Base-by-base conservation (phyloP, 805 yeast species). In the Metschnikowia lochheadii region DNA sequence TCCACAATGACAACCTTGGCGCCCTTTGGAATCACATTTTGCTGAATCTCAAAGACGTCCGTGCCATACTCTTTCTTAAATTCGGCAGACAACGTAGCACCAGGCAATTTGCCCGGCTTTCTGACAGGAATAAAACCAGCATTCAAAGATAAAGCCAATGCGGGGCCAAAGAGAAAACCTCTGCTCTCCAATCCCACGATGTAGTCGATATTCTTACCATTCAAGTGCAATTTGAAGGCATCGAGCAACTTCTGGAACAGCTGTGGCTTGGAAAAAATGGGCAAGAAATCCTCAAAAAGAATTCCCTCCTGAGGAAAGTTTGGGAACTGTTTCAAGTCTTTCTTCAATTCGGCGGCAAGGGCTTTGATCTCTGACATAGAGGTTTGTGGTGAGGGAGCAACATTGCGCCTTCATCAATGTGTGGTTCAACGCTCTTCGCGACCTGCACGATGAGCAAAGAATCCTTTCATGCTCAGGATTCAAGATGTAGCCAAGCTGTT, bases 141-240 rank as follows among this genome's bases (percentile, higher is more conserved):
- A 55, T 85, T 84, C 51, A 94, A 70, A 49, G 88, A 92, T 56
- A 94, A 78, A 7, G 99, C 99, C 59, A 94, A 77, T 34, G 98
- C 76, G 41, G 99, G 99, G 13, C 98, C 99, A 63, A 94, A 92
- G 51, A 94, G 76, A 68, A 94, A 94, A 3, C 99, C 99, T 70
- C 99, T 85, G 45, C 97, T 87, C 70, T 94, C 99, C 58, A 94
- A 79, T 43, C 98, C 99, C 46, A 94, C 89, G 53, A 94, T 78
- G 65, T 86, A 92, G 65, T 94, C 97, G 55, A 95, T 82, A 57
- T 84, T 80, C 55, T 76, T 74, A 56, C 73, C 74, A 52, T 83
- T 81, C 51, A 94, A 65, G 64, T 89, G 95, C 49, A 81, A 63
- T 69, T 85, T 81, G 74, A 92, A 87, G 15, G 96, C 96, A 57